These are phyloP conservation scores for Takashimella tepidaria DNA, from an alignment of 1,284 basidiomycete genomes.

Conservation along the genomic window DNA sequence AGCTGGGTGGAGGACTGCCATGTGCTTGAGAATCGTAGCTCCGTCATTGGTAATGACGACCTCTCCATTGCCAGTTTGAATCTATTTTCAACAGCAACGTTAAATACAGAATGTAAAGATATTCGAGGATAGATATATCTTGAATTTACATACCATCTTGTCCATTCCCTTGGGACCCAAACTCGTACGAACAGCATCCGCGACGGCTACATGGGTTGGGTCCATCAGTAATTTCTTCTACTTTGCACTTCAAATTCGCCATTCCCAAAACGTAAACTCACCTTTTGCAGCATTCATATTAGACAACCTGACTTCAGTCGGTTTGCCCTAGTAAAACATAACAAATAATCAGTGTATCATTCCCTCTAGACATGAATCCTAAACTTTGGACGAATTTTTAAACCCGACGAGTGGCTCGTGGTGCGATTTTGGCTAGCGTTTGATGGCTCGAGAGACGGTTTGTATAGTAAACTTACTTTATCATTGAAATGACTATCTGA, in stretches of 20 bases:
- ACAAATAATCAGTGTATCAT: too few species aligned
- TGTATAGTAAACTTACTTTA: constrained; percentile 40
- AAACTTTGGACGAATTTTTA: too few species aligned
- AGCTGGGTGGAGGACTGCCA: constrained; percentile 95
- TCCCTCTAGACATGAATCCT: too few species aligned
- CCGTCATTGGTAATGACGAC: constrained; percentile 99
- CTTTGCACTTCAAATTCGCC: not conserved
- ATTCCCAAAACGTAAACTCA: constrained; percentile 39
- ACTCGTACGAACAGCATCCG: constrained; percentile 94
- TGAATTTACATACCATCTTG: constrained; percentile 81
- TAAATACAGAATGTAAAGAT: not conserved
- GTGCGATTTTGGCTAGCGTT: too few species aligned
- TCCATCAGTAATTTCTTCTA: not conserved
- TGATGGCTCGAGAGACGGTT: too few species aligned
- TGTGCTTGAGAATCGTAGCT: constrained; percentile 94
- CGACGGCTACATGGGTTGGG: constrained; percentile 64
- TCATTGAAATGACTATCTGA: constrained; percentile 40
- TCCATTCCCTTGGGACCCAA: constrained; percentile 98
- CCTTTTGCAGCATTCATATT: constrained; percentile 97
- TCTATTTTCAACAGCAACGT: constrained; percentile 56
- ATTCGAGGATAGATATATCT: not conserved
- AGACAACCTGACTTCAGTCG: constrained; percentile 77
- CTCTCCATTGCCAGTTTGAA: constrained; percentile 94
- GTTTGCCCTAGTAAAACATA: constrained; percentile 46
- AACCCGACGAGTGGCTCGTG: too few species aligned